Base-by-base conservation (phyloP, 140 eudicot species). In the Erigeron philadelphicus region DNA sequence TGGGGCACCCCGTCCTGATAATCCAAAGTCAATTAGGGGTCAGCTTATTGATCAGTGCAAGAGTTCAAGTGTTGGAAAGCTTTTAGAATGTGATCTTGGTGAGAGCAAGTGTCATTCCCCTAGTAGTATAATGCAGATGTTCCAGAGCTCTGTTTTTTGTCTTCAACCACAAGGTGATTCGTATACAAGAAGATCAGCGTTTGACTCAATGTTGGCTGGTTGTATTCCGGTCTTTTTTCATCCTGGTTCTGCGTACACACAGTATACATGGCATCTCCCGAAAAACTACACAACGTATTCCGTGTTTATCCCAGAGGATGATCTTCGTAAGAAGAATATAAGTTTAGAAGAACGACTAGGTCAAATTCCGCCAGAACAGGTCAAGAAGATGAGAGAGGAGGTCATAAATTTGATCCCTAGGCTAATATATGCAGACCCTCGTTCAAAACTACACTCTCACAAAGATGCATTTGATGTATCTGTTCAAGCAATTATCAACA, bases 151-250 rank as follows among this genome's bases (percentile, higher is more conserved):
- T 10, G 74, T 76, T 42, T 84, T 84, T 11, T 84, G 90, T 66
- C n/a, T 84, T 44, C 90, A 84, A 59, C 90, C 90, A 8, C 87
- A 80, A 64, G 89, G 90, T 2, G 90, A 84, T 75, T 84, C 89
- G 0, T 81, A 71, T 59, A 84, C 89, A 0, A 75, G 89, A 68
- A 62, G 89, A 66, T 84, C 89, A 5, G 83, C 86, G 35, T 84
- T 84, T 54, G 89, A 84, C 19, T 84, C 89, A 17, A 84, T 84
- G 71, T 64, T 84, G 47, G 89, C 89, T 1, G 90, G 86, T 47
- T 84, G 90, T 50, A 84, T 84, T 7, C 90, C 90, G 13, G 90
- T 84, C 16, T 84, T 84, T 70, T 84, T 84, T 61, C 87, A 84
- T 61, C 90, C 90, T 0, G 81, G 82, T 45, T 84, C 90, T 1